Conservation (phyloP, 805 yeast genomes). For the Lachancea meyersii region DNA sequence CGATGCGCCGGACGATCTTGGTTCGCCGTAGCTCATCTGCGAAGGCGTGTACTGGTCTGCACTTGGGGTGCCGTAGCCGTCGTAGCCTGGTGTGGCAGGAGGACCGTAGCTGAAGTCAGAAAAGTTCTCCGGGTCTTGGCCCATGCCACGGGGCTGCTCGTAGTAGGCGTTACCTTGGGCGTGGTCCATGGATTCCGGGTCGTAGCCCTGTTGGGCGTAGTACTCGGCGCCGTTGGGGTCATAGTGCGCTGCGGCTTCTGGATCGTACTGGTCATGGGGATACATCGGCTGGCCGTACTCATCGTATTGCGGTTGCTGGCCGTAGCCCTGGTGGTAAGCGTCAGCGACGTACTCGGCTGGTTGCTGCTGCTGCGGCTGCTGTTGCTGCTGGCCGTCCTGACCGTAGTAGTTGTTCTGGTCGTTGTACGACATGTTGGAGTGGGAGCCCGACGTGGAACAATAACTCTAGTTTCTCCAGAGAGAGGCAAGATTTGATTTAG, state of each 20-base stretch:
- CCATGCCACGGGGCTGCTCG: slow-evolving; percentile 46
- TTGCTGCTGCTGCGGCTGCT: slow-evolving; percentile 26
- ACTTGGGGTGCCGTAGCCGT: slow-evolving; percentile 53
- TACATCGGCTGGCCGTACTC: slow-evolving; percentile 40
- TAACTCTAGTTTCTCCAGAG: background rate
- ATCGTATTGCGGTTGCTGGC: slow-evolving; percentile 26
- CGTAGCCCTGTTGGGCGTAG: slow-evolving; percentile 38
- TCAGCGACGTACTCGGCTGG: slow-evolving; percentile 13
- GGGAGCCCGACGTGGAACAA: background rate
- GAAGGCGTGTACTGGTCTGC: slow-evolving; percentile 77
- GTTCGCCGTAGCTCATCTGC: slow-evolving; percentile 76
- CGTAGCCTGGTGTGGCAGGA: slow-evolving; percentile 50
- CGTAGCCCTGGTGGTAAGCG: slow-evolving; percentile 18
- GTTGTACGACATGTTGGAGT: slow-evolving; percentile 23
- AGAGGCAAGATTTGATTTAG: background rate
- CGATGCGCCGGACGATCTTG: slow-evolving; percentile 86
- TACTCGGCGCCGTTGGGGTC: slow-evolving; percentile 32
- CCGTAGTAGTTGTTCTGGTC: slow-evolving; percentile 17
- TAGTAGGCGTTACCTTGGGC: slow-evolving; percentile 41
- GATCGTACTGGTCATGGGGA: slow-evolving; percentile 33
- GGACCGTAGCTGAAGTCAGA: slow-evolving; percentile 62
- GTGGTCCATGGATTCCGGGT: slow-evolving; percentile 40
- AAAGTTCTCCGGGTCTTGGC: slow-evolving; percentile 53
- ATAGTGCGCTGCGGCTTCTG: slow-evolving; percentile 33
- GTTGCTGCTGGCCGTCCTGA: slow-evolving; percentile 27